Evolutionary conservation across 208 protist genomes (phyloP).

Genomic region (Tritrichomonas foetus): DNA sequence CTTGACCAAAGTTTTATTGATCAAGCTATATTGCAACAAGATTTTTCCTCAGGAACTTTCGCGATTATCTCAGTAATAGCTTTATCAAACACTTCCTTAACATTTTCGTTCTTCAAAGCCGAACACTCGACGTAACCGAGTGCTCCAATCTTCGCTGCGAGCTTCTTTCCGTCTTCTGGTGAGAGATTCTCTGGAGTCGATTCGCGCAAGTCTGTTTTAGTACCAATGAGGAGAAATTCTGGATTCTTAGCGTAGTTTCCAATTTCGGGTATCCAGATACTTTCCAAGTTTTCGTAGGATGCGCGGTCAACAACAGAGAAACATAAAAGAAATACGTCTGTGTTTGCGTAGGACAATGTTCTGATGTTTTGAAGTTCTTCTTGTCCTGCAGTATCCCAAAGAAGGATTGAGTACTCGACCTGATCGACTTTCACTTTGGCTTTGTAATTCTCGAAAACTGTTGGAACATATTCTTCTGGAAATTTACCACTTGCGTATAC

Average conservation of each 20-base stretch:
- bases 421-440: constrained; percentile 8
- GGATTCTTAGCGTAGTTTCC: neutral
- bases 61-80: constrained; percentile 42
- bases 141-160: constrained; percentile 50
- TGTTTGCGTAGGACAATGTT: constrained; percentile 57
- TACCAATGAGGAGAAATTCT: neutral
- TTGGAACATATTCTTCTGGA: constrained; percentile 41
- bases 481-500: neutral
- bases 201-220: constrained; percentile 25
- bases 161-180: too few species aligned
- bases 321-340: constrained; percentile 67
- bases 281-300: constrained; percentile 67
- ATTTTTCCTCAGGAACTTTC: too few species aligned
- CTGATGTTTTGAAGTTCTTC: constrained; percentile 45
- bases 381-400: constrained; percentile 50
- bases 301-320: constrained; percentile 64
- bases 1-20: too few species aligned
- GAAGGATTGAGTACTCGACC: neutral
- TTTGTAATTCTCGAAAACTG: constrained; percentile 39
- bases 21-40: too few species aligned
- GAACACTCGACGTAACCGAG: constrained; percentile 54
- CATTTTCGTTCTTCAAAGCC: constrained; percentile 49
- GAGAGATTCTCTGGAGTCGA: too few species aligned
- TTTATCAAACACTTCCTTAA: constrained; percentile 54
- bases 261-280: constrained; percentile 41